Base-by-base conservation (phyloP, 345 rosid species). In the Sisymbrium irio region DNA sequence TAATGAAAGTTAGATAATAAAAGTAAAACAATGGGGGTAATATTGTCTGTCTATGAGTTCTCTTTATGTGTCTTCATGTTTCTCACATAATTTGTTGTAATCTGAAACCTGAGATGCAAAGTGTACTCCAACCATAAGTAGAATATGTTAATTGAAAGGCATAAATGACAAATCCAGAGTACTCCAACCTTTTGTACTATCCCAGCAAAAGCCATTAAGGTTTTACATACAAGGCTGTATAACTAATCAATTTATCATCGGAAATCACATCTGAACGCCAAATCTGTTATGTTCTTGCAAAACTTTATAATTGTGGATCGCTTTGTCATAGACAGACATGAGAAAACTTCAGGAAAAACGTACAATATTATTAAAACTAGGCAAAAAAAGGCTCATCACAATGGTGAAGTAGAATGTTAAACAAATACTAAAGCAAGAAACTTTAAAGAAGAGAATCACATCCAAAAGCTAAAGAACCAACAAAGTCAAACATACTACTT, bases 111-210 rank as follows among this genome's bases (percentile, higher is more conserved):
- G 84, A 81, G 77, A 68, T 67, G 39, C 80, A 62, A 72, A 71
- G 89, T 80, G 18, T 62, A 54, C 44, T n/a, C n/a, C n/a, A n/a
- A n/a, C n/a, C n/a, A n/a, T 30, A 28, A 79, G 68, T 78, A 82
- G 25, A 82, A 69, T 69, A 47, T 73, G 59, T 84, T 87, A 18
- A 65, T 20, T 27, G 79, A 80, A 54, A 89, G 93, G 11, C 67
- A 80, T 15, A 90, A 84, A 69, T 46, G 25, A 17, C 20, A 25
- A 49, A 49, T 87, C 90, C 62, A 86, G 81, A 69, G 83, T 74
- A n/a, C 25, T 36, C 6, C 27, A 33, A 59, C 36, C 15, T 25
- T 12, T 6, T 51, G 57, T 28, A 54, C 4, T 54, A 57, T 10
- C 27, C 2, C 32, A 49, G n/a, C 55, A 49, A 46, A 46, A 49